A percentile compares a stretch with the other conserved stretches of the same genome.
These are phyloP conservation scores for Ceraceosorus guamensis DNA, from an alignment of 1,284 basidiomycete genomes.

Conservation along the genomic window DNA sequence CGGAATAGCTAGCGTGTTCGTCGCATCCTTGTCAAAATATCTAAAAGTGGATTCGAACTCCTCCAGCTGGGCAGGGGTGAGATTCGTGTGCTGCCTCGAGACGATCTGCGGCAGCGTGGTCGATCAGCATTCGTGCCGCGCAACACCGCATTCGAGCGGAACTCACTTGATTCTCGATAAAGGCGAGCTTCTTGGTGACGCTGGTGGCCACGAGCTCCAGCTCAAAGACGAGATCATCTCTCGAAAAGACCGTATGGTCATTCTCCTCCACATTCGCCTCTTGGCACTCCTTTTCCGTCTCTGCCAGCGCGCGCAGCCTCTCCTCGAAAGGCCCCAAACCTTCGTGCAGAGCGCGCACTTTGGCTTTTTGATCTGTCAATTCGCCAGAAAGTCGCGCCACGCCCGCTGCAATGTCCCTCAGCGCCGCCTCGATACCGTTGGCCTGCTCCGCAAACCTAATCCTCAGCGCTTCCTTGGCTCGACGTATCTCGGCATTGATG, in stretches of 20 bases:
- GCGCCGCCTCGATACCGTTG: slow-evolving; percentile 64
- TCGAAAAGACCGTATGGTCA: slow-evolving; percentile 85
- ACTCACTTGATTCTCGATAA: slow-evolving; percentile 86
- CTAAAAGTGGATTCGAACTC: slow-evolving; percentile 96
- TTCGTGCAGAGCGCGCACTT: slow-evolving; percentile 22
- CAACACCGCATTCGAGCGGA: neutral
- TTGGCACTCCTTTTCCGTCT: slow-evolving; percentile 58
- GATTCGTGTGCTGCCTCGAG: slow-evolving; percentile 78
- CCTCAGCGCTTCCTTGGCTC: slow-evolving; percentile 61
- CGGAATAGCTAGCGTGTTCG: slow-evolving; percentile 73
- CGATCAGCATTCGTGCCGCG: neutral
- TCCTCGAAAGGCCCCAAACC: slow-evolving; percentile 24
- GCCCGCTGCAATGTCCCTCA: slow-evolving; percentile 25
- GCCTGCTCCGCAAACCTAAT: slow-evolving; percentile 76
- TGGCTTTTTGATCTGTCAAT: slow-evolving; percentile 22
- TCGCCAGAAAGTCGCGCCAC: slow-evolving; percentile 32
- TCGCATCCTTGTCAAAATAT: slow-evolving; percentile 89
- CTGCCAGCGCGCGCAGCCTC: slow-evolving; percentile 15
- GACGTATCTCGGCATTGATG: slow-evolving; percentile 82
- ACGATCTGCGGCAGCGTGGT: slow-evolving; percentile 62
- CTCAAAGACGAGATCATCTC: slow-evolving; percentile 84
- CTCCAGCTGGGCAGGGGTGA: slow-evolving; percentile 90
- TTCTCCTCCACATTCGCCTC: slow-evolving; percentile 96
- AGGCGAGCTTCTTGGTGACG: slow-evolving; percentile 79
- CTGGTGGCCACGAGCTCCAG: slow-evolving; percentile 73